Conservation (phyloP, 2,329 filamentous ascomycete species). For the Byssochlamys sp. region DNA sequence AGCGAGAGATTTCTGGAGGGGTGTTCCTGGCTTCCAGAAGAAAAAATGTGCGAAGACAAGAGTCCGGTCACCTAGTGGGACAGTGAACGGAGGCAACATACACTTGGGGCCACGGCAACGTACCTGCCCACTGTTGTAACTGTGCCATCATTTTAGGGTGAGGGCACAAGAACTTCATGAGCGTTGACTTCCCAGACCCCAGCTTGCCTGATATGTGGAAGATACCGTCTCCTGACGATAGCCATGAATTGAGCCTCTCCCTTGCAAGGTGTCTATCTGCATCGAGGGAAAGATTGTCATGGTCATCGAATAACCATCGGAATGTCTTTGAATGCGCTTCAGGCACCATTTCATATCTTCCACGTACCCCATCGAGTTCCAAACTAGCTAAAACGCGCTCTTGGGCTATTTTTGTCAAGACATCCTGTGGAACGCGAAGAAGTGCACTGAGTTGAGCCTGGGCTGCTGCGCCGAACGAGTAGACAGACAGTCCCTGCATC, state of each 20-base stretch:
- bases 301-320: background rate
- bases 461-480: background rate
- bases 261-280: background rate
- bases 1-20: conserved; percentile 1
- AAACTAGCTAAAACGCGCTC: background rate
- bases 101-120: too few species aligned
- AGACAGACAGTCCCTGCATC: background rate
- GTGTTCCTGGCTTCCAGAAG: conserved; percentile 5
- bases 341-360: background rate
- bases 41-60: conserved; percentile 6
- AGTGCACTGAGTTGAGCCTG: background rate
- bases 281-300: background rate
- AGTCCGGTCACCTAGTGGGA: background rate
- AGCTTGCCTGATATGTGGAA: background rate
- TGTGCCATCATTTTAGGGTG: background rate
- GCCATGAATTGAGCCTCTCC: background rate
- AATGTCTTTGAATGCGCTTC: background rate
- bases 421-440: background rate
- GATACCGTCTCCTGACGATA: background rate
- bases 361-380: background rate
- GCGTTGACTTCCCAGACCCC: background rate
- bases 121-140: background rate
- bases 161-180: background rate
- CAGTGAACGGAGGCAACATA: background rate
- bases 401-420: background rate